phyloP scores from a whole-genome alignment of 441 rosid species.

The Populus hybrid region DNA sequence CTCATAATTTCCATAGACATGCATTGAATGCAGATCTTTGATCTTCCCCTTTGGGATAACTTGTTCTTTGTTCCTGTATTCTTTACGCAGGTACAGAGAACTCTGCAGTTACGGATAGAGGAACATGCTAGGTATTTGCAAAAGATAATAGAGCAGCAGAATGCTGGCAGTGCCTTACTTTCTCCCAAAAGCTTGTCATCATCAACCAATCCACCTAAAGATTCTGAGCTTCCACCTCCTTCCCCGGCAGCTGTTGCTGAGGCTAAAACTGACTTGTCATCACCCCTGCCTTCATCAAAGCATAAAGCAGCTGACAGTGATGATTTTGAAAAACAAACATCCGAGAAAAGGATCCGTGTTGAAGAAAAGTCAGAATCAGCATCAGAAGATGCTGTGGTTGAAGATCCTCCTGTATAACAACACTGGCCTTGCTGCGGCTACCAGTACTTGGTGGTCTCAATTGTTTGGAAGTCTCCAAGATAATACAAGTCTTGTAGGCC shows the following conservation, averaged over 20 bases:
- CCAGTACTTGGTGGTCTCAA: background rate
- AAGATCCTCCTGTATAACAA: conserved; percentile 27
- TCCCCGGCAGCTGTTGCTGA: conserved; percentile 24
- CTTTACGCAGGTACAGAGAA: conserved; percentile 53
- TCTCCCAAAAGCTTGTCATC: conserved; percentile 34
- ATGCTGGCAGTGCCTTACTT: conserved; percentile 47
- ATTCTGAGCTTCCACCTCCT: conserved; percentile 25
- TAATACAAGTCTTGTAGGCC: background rate
- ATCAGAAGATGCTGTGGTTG: conserved; percentile 29
- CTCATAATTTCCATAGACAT: background rate
- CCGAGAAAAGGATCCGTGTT: conserved; percentile 38
- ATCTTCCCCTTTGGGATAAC: background rate
- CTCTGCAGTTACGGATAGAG: conserved; percentile 63
- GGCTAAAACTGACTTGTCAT: conserved; percentile 34
- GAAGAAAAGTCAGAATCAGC: conserved; percentile 28
- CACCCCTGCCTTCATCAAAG: conserved; percentile 37
- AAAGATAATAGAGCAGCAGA: conserved; percentile 74
- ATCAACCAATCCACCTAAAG: conserved; percentile 27
- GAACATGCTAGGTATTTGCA: conserved; percentile 81
- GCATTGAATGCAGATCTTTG: background rate
- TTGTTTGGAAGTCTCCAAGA: background rate
- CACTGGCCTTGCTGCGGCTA: background rate
- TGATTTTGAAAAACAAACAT: conserved; percentile 26
- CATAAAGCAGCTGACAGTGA: conserved; percentile 29
- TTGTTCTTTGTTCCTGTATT: background rate